Conservation (phyloP, 2,329 filamentous ascomycete genomes). For the Talaromyces sp. region DNA sequence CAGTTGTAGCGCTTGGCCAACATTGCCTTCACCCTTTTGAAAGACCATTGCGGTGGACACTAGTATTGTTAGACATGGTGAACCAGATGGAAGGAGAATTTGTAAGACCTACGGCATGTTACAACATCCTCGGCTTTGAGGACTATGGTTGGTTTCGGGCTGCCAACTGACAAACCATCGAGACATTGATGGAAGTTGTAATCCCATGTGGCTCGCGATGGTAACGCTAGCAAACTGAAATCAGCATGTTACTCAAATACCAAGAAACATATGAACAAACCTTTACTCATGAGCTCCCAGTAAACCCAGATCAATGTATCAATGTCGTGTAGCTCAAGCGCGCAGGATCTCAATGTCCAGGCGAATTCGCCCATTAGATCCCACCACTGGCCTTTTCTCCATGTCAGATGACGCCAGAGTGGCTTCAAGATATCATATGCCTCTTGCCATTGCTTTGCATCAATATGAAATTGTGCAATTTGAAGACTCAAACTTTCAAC, state of each 20-base stretch:
- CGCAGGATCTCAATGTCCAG: constrained; percentile 54
- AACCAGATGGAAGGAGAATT: background rate
- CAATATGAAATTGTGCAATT: constrained; percentile 53
- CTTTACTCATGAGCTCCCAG: constrained; percentile 52
- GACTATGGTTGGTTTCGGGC: constrained; percentile 45
- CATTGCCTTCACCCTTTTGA: constrained; percentile 53
- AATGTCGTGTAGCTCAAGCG: constrained; percentile 42
- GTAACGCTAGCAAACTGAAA: constrained; percentile 31
- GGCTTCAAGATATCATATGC: constrained; percentile 51
- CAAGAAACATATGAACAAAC: constrained; percentile 25
- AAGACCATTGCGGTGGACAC: constrained; percentile 54
- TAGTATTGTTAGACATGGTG: constrained; percentile 25
- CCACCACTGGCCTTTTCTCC: constrained; percentile 61
- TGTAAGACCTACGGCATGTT: constrained; percentile 43
- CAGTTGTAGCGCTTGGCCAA: constrained; percentile 56
- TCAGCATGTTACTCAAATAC: background rate
- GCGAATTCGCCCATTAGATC: constrained; percentile 52
- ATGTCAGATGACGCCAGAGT: constrained; percentile 56
- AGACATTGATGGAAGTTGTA: constrained; percentile 50
- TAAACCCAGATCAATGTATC: constrained; percentile 52
- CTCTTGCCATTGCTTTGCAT: constrained; percentile 48
- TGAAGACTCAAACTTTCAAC: constrained; percentile 55
- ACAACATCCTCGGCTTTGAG: constrained; percentile 48
- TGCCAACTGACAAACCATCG: constrained; percentile 34
- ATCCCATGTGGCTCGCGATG: constrained; percentile 31